Base-by-base conservation (phyloP, 495 filamentous ascomycete genomes). In the Annulohypoxylon bovei region DNA sequence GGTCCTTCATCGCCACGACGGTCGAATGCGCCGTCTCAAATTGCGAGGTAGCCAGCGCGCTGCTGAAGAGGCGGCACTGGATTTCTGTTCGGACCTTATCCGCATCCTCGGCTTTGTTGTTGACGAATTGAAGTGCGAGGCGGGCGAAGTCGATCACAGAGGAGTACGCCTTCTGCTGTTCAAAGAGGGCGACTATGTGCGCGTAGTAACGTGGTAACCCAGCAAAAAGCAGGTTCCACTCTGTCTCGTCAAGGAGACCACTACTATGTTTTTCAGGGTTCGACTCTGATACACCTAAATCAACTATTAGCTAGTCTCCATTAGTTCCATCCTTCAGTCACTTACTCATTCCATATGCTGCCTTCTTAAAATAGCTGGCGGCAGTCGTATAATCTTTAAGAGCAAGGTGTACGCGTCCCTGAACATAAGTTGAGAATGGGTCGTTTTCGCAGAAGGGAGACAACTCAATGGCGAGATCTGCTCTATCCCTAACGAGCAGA, bases 91-190 rank as follows among this genome's bases (percentile, higher is more conserved):
- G 80, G 66, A 78, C 71, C 6, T 66, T 69, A 1, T 71, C 80
- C 65, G 83, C 81, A 59, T 85, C 81, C 22, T 77, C 81, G 58
- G 65, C 77, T 40, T 74, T 74, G 53, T 37, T 57, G 4, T 77
- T 76, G 22, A 78, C 74, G 62, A 91, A 90, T 71, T 94, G 88
- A 44, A 98, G 81, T 22, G 92, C 91, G 27, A 95, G 82, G 40
- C 89, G 86, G 33, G 94, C 89, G 78, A 98, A 97, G 65, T 96
- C 92, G 5, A 91, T 87, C 52, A 94, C 92, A 76, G 90, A 91
- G 4, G 91, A 90, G 72, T 91, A 91, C 4, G 87, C 88, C 53
- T 89, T 90, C 49, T 86, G 85, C 71, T 88, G 85, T 68, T 97
- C 94, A 76, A 91, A 98, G 6, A 99, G 84, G 22, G 86, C 84